Base-by-base conservation (phyloP, 306 rosid genomes). In the Vachellia pachyceras region DNA sequence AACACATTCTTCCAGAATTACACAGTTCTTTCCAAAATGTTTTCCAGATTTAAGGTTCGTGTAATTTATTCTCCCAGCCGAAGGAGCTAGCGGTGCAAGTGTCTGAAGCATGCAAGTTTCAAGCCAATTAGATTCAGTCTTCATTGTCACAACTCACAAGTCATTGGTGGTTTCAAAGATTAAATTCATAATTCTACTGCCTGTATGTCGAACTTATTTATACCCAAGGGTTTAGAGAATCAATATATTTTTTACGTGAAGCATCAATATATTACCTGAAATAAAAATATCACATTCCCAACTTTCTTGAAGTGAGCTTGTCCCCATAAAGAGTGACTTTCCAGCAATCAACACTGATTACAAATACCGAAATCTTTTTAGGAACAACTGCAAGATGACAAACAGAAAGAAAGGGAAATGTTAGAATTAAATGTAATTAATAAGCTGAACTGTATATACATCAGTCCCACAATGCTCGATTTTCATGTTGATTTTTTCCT, bases 321-420 rank as follows among this genome's bases (percentile, higher is more conserved):
- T 93, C 93, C 69, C 97, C 97, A 3, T 83, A 89, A 83, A 95
- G 73, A 29, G 98, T 93, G 69, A 91, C 84, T 86, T 95, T 91
- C 93, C 92, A 93, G 88, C 94, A 61, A 89, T 91, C 93, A 79
- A 87, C 91, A 87, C 84, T 92, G 80, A 91, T 80, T 13, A 93
- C 83, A 81, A 91, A 95, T 64, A 90, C 90, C 50, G 96, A 91
- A 75, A 39, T 73, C 85, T 64, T 91, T 84, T 91, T 95, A 39
- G 98, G 98, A 79, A 93, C 91, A 87, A 93, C 99, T 95, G 96
- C 87, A 79, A 58, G 63, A 47, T 76, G 76, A 65, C 57, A 76
- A n/a, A 82, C 63, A 61, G 35, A 67, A n/a, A n/a, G n/a, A n/a
- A 83, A 67, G 17, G 29, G n/a, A 42, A 69, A 67, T 67, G 49